Percentiles rank a stretch among this genome's conserved stretches.
Conservation (phyloP, 768 basidiomycete genomes). For the Pleurotus eryngii region DNA sequence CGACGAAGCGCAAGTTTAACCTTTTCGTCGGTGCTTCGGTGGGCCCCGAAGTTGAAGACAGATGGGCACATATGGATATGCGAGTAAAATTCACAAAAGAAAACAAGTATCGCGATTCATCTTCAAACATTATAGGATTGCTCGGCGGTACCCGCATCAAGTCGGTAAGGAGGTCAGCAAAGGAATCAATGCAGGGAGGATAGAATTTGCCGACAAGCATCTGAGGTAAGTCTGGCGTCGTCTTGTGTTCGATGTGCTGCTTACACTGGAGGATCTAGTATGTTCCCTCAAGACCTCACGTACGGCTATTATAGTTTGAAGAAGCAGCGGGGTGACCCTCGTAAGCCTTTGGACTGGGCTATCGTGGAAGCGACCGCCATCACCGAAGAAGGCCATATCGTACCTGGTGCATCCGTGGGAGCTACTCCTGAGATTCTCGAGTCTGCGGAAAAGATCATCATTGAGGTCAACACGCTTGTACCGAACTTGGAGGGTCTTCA, state of each 20-base stretch:
- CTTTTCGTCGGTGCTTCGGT: slow-evolving; percentile 46
- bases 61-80: slow-evolving; percentile 47
- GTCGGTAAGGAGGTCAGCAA: slow-evolving; percentile 46
- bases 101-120: not conserved
- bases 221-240: slow-evolving; percentile 29
- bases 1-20: slow-evolving; percentile 44
- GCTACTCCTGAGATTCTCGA: slow-evolving; percentile 48
- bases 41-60: slow-evolving; percentile 47
- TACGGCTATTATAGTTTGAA: slow-evolving; percentile 45
- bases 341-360: slow-evolving; percentile 45
- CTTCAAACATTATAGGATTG: slow-evolving; percentile 23
- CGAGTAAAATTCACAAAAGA: slow-evolving; percentile 14
- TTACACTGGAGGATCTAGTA: slow-evolving; percentile 14
- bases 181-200: slow-evolving; percentile 46
- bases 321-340: slow-evolving; percentile 41
- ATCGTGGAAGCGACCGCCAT: slow-evolving; percentile 49
- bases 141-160: slow-evolving; percentile 46
- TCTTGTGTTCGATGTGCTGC: too few species aligned
- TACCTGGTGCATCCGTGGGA: slow-evolving; percentile 45
- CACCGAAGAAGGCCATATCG: slow-evolving; percentile 44
- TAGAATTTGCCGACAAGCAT: slow-evolving; percentile 47
- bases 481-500: slow-evolving; percentile 46
- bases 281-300: slow-evolving; percentile 48
- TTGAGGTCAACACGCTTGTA: slow-evolving; percentile 46
- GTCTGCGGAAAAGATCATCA: slow-evolving; percentile 45